Evolutionary conservation across 352 stramenopile genomes (phyloP).

Genomic region (Phytophthora nicotianae): DNA sequence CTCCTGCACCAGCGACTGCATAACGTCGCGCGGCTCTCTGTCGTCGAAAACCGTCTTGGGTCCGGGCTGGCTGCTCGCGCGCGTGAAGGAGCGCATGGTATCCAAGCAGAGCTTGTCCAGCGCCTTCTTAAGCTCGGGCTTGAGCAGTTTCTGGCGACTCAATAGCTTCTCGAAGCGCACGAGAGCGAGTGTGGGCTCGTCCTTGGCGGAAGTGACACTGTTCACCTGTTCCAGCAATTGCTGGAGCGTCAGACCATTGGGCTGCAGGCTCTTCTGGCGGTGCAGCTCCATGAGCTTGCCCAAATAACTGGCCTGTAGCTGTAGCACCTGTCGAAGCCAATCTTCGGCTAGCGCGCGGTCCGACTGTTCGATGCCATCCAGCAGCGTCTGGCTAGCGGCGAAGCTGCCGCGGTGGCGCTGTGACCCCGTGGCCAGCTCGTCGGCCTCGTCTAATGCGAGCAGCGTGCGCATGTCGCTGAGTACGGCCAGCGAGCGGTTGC

Average conservation of each 20-base stretch:
- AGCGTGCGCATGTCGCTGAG: slow-evolving; percentile 57
- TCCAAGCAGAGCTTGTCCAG: slow-evolving; percentile 69
- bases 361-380: slow-evolving; percentile 51
- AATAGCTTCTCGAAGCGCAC: slow-evolving; percentile 79
- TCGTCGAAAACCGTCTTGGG: slow-evolving; percentile 51
- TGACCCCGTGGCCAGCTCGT: slow-evolving; percentile 17
- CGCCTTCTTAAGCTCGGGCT: slow-evolving; percentile 63
- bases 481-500: slow-evolving; percentile 68
- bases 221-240: slow-evolving; percentile 49
- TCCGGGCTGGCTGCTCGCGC: slow-evolving; percentile 26
- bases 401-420: slow-evolving; percentile 34
- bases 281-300: slow-evolving; percentile 56
- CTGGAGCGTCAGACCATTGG: slow-evolving; percentile 34
- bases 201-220: slow-evolving; percentile 22
- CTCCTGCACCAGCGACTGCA: slow-evolving; percentile 73
- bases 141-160: slow-evolving; percentile 58
- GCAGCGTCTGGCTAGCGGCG: slow-evolving; percentile 45
- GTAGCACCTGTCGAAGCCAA: slow-evolving; percentile 51
- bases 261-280: slow-evolving; percentile 43
- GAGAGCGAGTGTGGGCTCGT: slow-evolving; percentile 52
- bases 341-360: slow-evolving; percentile 71
- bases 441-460: slow-evolving; percentile 44
- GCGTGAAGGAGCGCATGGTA: slow-evolving; percentile 63
- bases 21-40: slow-evolving; percentile 61
- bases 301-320: slow-evolving; percentile 64